Percentiles rank a stretch among this genome's conserved stretches.
These are phyloP conservation scores for Tarenaya hassleriana DNA, from an alignment of 345 rosid genomes.

Conservation along the genomic window DNA sequence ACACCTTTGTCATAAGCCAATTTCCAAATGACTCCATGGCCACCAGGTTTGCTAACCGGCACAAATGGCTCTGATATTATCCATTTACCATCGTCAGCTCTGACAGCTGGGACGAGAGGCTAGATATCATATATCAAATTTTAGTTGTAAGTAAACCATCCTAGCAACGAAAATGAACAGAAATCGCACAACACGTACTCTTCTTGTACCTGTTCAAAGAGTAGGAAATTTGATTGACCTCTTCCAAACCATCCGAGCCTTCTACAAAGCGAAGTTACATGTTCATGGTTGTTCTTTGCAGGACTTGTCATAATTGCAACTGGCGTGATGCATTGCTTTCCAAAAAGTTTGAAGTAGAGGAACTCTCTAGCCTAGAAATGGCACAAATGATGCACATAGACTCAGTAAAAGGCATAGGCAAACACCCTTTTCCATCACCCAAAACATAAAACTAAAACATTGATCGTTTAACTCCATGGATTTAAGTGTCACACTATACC, in stretches of 20 bases:
- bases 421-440: background rate
- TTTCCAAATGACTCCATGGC: constrained; percentile 98
- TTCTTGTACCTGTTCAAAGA: constrained; percentile 75
- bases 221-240: constrained; percentile 73
- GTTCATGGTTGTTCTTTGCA: constrained; percentile 86
- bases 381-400: constrained; percentile 1
- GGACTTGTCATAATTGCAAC: constrained; percentile 95
- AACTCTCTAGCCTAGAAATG: constrained; percentile 74
- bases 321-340: constrained; percentile 81
- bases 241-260: constrained; percentile 86
- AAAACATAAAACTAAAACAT: constrained; percentile 16
- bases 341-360: constrained; percentile 78
- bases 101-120: constrained; percentile 88
- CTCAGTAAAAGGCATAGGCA: constrained; percentile 6
- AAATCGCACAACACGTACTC: background rate
- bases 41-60: constrained; percentile 92
- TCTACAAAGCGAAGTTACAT: constrained; percentile 63
- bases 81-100: constrained; percentile 87
- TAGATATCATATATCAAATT: constrained; percentile 30
- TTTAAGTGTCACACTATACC: constrained; percentile 41
- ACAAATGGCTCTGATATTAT: constrained; percentile 58
- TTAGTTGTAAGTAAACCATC: constrained; percentile 3
- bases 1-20: constrained; percentile 86
- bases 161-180: constrained; percentile 3
- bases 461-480: too few relatives aligned